phyloP scores from a whole-genome alignment of 2,329 filamentous ascomycete species.

The Ceratocystis ficicola region DNA sequence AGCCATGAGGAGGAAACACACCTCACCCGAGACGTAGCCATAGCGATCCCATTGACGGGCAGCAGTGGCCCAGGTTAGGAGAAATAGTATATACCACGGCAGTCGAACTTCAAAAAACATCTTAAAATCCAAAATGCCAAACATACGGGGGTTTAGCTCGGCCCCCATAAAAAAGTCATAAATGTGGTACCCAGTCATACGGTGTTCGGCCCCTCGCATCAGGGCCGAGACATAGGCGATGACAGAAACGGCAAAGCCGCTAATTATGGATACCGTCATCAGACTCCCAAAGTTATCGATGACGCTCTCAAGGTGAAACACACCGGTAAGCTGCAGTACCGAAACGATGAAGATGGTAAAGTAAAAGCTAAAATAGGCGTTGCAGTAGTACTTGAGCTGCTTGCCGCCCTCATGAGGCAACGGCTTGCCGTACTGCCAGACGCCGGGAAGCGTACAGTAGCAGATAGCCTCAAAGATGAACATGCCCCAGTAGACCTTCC shows the following conservation, averaged over 20 bases:
- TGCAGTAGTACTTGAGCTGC: constrained; percentile 91
- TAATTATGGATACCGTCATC: constrained; percentile 84
- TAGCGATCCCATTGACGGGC: constrained; percentile 73
- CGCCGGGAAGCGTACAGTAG: constrained; percentile 77
- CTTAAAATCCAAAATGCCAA: constrained; percentile 80
- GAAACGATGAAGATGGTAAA: constrained; percentile 61
- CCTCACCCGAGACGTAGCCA: constrained; percentile 77
- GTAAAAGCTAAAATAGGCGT: constrained; percentile 77
- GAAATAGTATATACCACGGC: constrained; percentile 82
- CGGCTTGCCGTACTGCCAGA: constrained; percentile 79
- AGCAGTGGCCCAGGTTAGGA: constrained; percentile 62
- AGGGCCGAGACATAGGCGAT: constrained; percentile 79
- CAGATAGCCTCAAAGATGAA: constrained; percentile 71
- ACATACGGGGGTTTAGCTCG: constrained; percentile 79
- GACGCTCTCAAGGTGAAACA: constrained; percentile 82
- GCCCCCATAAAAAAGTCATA: constrained; percentile 94
- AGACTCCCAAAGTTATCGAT: constrained; percentile 92
- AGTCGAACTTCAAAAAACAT: constrained; percentile 94
- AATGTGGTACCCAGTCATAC: constrained; percentile 76
- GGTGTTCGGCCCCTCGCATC: constrained; percentile 67
- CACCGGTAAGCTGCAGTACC: constrained; percentile 65
- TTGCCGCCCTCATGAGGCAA: constrained; percentile 70
- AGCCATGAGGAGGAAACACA: constrained; percentile 72
- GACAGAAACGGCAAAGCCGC: constrained; percentile 71
- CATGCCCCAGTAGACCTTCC: constrained; percentile 91